Percentiles rank a stretch among this genome's conserved stretches.
Evolutionary conservation across 106 monocot genomes (phyloP).

Genomic region (Cymbidium sinense): DNA sequence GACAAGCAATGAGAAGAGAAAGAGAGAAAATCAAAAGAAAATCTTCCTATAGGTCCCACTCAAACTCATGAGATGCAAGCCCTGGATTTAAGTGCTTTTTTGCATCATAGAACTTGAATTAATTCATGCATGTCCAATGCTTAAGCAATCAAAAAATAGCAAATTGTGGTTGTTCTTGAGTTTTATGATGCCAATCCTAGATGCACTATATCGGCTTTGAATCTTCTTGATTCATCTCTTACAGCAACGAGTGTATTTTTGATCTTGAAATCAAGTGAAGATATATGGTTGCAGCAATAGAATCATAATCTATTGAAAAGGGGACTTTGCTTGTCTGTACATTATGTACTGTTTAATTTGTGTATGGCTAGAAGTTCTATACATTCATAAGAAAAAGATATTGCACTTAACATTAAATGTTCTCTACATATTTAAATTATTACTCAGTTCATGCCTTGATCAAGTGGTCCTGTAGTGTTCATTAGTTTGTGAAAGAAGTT

Average conservation of each 20-base stretch:
- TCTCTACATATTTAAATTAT: not conserved
- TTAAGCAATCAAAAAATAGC: not conserved
- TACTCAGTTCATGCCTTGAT: too few species aligned
- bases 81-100: too few species aligned
- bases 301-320: not conserved
- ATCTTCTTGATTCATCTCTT: not conserved
- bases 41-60: too few species aligned
- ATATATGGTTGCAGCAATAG: not conserved
- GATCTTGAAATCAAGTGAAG: not conserved
- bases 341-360: not conserved
- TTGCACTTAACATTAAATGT: not conserved
- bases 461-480: too few species aligned
- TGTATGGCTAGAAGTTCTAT: not conserved
- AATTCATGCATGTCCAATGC: not conserved
- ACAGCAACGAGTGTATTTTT: not conserved
- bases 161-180: not conserved
- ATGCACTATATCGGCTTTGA: not conserved
- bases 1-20: too few species aligned
- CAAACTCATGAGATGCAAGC: too few species aligned
- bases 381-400: not conserved
- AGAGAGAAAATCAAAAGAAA: too few species aligned
- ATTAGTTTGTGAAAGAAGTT: too few species aligned
- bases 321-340: not conserved
- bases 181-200: not conserved
- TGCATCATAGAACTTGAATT: not conserved